Evolutionary conservation across 768 basidiomycete genomes (phyloP).

Genomic region (Rhodotorula graminis): DNA sequence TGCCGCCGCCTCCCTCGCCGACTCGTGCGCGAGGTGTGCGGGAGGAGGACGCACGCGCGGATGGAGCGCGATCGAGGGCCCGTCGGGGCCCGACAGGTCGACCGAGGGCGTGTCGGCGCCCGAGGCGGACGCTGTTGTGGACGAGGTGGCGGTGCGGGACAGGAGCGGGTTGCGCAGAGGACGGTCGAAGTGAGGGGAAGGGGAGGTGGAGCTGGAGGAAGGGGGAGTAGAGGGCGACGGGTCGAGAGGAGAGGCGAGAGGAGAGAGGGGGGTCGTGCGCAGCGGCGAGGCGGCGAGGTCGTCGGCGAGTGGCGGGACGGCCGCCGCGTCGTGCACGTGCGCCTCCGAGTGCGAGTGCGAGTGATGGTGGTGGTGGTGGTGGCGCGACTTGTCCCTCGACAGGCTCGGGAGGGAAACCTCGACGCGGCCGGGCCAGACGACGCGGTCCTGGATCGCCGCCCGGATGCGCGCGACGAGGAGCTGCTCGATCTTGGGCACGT

Average conservation of each 20-base stretch:
- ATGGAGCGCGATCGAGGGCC: constrained; percentile 16
- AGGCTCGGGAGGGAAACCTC: constrained; percentile 26
- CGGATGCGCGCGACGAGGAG: constrained; percentile 81
- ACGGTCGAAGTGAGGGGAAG: background rate
- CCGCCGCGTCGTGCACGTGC: background rate
- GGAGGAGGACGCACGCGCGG: background rate
- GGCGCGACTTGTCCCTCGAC: background rate
- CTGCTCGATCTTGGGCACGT: constrained; percentile 95
- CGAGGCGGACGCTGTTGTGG: background rate
- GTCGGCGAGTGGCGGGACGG: background rate
- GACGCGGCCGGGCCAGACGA: constrained; percentile 37
- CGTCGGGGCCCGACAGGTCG: constrained; percentile 4
- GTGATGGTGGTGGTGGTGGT: background rate
- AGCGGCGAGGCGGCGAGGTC: constrained; percentile 2
- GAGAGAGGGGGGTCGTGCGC: background rate
- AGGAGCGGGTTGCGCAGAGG: background rate
- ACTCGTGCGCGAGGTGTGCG: background rate
- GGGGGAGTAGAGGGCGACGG: background rate
- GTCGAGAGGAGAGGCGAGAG: background rate
- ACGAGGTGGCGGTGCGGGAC: background rate
- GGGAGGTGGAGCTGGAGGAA: background rate
- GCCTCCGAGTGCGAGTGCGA: too few species aligned
- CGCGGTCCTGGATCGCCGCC: constrained; percentile 49
- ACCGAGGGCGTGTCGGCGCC: constrained; percentile 6
- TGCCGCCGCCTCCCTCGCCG: too few species aligned